Conservation (phyloP, 2,329 filamentous ascomycete species). For the Stagonosporopsis rhizophila region DNA sequence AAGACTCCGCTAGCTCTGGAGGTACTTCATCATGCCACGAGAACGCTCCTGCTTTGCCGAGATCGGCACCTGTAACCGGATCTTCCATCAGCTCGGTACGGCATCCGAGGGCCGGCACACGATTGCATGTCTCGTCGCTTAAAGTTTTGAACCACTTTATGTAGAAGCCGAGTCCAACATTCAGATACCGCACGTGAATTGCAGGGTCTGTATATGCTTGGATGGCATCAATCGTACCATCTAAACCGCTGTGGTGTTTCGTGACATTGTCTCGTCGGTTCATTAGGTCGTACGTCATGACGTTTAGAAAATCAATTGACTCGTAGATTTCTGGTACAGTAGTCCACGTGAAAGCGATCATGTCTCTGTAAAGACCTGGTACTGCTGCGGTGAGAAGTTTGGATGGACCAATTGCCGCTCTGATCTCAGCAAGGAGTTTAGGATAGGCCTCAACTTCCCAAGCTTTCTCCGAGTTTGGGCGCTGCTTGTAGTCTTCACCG, state of each 20-base stretch:
- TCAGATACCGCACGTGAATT: constrained; percentile 60
- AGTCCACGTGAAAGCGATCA: constrained; percentile 68
- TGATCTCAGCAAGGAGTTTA: constrained; percentile 66
- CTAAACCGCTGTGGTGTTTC: constrained; percentile 69
- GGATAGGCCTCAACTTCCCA: constrained; percentile 70
- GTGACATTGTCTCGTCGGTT: constrained; percentile 71
- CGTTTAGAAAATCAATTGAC: constrained; percentile 70
- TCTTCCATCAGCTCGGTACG: constrained; percentile 66
- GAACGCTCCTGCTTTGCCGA: constrained; percentile 59
- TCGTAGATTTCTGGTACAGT: constrained; percentile 65
- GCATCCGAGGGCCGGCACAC: constrained; percentile 49
- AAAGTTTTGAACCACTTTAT: constrained; percentile 69
- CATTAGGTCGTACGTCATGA: constrained; percentile 78
- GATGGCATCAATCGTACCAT: constrained; percentile 61
- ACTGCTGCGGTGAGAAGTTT: constrained; percentile 72
- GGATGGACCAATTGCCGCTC: constrained; percentile 62
- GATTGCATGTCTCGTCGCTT: constrained; percentile 18
- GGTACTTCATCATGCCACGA: constrained; percentile 50
- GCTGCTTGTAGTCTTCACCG: constrained; percentile 70
- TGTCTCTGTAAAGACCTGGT: constrained; percentile 62
- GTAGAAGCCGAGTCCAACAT: constrained; percentile 73
- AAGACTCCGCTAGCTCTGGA: constrained; percentile 62
- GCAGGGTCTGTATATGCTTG: constrained; percentile 66
- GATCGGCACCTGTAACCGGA: constrained; percentile 65
- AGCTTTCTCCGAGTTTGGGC: constrained; percentile 65